Conservation (phyloP, 1,284 basidiomycete species). For the Tylopilus sp. region DNA sequence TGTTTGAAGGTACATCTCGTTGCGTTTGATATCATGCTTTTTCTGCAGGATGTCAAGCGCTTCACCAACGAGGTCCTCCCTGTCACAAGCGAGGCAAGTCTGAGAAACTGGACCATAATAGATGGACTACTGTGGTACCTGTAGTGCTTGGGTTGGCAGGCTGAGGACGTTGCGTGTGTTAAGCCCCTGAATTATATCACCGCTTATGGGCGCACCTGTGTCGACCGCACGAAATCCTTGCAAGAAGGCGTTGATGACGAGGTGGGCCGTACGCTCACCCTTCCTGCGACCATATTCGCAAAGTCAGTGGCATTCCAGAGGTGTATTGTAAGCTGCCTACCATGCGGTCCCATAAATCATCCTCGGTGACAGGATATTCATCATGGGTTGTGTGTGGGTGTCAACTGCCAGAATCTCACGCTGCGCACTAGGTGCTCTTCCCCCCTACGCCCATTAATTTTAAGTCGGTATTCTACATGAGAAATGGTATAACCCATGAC, state of each 20-base stretch:
- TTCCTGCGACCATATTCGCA: constrained; percentile 62
- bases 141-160: constrained; percentile 84
- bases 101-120: neutral
- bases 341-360: constrained; percentile 81
- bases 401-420: constrained; percentile 30
- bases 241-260: constrained; percentile 78
- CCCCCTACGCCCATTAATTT: no score
- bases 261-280: constrained; percentile 72
- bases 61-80: constrained; percentile 83
- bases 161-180: constrained; percentile 46
- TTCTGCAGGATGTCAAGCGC: constrained; percentile 66
- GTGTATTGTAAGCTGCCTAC: constrained; percentile 44
- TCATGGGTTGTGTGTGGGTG: constrained; percentile 7
- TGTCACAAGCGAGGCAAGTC: constrained; percentile 37
- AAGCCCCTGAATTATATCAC: constrained; percentile 19
- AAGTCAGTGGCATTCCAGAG: neutral
- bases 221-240: constrained; percentile 85
- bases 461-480: neutral
- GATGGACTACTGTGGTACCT: constrained; percentile 52
- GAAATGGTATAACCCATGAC: neutral
- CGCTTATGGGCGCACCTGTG: constrained; percentile 63
- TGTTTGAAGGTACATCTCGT: constrained; percentile 79
- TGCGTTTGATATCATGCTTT: constrained; percentile 67
- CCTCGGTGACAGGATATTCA: constrained; percentile 48
- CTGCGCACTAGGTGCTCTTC: neutral